Percentiles rank a stretch among this genome's conserved stretches.
phyloP scores from a whole-genome alignment of 176 grass and related monocot species.

The Eleusine coracana region DNA sequence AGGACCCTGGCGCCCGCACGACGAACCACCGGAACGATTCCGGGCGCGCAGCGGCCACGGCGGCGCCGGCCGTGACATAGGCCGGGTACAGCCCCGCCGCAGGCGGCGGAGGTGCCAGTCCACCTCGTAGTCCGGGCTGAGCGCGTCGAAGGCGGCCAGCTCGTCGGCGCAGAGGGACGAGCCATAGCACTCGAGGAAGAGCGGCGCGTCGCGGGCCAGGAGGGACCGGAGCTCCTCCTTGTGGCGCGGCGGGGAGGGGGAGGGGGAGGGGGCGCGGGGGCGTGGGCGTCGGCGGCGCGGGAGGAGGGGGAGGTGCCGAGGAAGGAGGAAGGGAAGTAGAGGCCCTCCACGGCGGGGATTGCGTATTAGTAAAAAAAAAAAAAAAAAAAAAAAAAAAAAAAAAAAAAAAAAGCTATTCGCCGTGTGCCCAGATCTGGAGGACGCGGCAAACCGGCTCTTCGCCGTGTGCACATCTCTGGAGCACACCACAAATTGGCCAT shows the following conservation, averaged over 20 bases:
- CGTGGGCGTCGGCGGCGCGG: slow-evolving; percentile 50
- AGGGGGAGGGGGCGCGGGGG: slow-evolving; percentile 44
- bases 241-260: slow-evolving; percentile 38
- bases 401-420: too few relatives aligned
- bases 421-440: too few relatives aligned
- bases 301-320: slow-evolving; percentile 28
- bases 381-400: too few relatives aligned
- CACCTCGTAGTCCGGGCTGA: slow-evolving; percentile 76
- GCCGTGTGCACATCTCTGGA: too few relatives aligned
- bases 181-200: slow-evolving; percentile 94
- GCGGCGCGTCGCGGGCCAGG: slow-evolving; percentile 73
- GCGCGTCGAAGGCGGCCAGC: slow-evolving; percentile 67
- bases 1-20: slow-evolving; percentile 57
- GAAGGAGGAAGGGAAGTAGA: slow-evolving; percentile 87
- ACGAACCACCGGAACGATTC: slow-evolving; percentile 71
- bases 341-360: slow-evolving; percentile 65
- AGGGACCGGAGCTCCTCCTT: slow-evolving; percentile 62
- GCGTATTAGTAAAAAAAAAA: too few relatives aligned
- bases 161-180: slow-evolving; percentile 48
- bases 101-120: slow-evolving; percentile 79
- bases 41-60: slow-evolving; percentile 50
- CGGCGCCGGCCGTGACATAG: slow-evolving; percentile 61
- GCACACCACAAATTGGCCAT: too few relatives aligned
- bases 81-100: slow-evolving; percentile 66
- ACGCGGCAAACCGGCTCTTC: too few relatives aligned